Base-by-base conservation (phyloP, 2,329 filamentous ascomycete species). In the Boeremia lycopersici region DNA sequence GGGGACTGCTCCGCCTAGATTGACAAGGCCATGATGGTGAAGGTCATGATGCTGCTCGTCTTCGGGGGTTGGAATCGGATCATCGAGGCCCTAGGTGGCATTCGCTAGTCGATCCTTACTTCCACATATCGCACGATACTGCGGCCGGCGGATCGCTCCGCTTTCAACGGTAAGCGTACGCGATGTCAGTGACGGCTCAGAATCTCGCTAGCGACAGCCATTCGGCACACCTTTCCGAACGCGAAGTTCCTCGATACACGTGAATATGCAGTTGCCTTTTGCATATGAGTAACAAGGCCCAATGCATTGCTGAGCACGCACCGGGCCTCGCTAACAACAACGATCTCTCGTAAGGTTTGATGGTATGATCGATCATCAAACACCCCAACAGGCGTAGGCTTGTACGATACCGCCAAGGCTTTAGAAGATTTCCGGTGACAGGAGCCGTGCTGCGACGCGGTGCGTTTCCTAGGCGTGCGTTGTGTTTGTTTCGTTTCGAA, bases 81-180 rank as follows among this genome's bases (percentile, higher is more conserved):
- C 19, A 15, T 59, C 46, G 30, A 59, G 30, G 53, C 50, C 17
- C 50, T 54, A 28, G 31, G 52, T 35, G 38, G 48, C 39, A 48
- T 52, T 51, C 42, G 59, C 56, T 60, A 49, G 57, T 55, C 57
- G 55, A 66, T 67, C 51, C 57, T 48, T 49, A 58, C 48, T 42
- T 60, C 38, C 53, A 52, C 55, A 60, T 50, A 61, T 58, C 58
- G 44, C 43, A 52, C 61, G 56, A 61, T 56, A 49, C 53, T 61
- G 59, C 60, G 59, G 58, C 61, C 44, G 60, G 57, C 68, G 65
- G 65, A 65, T 72, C 65, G 64, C 65, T 67, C 69, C 69, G 68
- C 65, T 62, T 64, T 64, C 56, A 63, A 62, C 58, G 54, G 56
- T 57, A 59, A 60, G 57, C 57, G 56, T 55, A 55, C 63, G 38